phyloP scores from a whole-genome alignment of 257 asterid species.

The Craterostigma plantagineum region DNA sequence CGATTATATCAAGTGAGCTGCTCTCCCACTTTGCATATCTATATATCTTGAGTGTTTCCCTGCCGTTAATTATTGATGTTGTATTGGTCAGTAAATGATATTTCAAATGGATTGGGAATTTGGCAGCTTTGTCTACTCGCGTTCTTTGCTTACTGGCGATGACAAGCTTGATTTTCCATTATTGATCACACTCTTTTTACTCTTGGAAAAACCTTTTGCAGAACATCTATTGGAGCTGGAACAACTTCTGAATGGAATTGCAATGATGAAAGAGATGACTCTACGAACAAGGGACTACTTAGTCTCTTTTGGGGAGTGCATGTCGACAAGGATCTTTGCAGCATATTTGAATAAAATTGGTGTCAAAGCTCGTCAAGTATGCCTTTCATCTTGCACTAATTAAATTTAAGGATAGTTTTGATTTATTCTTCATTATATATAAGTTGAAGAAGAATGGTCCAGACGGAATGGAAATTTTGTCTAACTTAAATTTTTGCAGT shows the following conservation, averaged over 20 bases:
- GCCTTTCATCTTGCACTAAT: constrained; percentile 8
- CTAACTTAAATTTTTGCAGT: constrained; percentile 15
- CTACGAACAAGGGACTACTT: constrained; percentile 48
- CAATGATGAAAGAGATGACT: constrained; percentile 64
- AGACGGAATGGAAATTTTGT: no score
- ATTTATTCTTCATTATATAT: background rate
- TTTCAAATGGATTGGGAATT: no score
- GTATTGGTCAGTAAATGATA: no score
- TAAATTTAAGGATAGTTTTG: background rate
- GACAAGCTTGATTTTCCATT: constrained; percentile 4
- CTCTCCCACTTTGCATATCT: background rate
- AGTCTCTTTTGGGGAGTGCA: constrained; percentile 64
- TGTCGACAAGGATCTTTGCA: constrained; percentile 56
- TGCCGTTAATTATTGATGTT: background rate
- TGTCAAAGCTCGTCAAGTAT: constrained; percentile 37
- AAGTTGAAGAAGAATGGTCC: background rate
- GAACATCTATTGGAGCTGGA: constrained; percentile 20
- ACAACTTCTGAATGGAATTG: constrained; percentile 35
- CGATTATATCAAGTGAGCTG: background rate
- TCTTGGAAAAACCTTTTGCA: constrained; percentile 3
- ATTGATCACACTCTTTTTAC: constrained; percentile 3
- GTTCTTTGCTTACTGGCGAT: background rate
- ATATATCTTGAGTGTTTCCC: background rate
- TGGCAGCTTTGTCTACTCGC: background rate
- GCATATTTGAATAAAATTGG: constrained; percentile 37